These are phyloP conservation scores for Cephaloascus albidus DNA, from an alignment of 805 yeast genomes.

Conservation along the genomic window DNA sequence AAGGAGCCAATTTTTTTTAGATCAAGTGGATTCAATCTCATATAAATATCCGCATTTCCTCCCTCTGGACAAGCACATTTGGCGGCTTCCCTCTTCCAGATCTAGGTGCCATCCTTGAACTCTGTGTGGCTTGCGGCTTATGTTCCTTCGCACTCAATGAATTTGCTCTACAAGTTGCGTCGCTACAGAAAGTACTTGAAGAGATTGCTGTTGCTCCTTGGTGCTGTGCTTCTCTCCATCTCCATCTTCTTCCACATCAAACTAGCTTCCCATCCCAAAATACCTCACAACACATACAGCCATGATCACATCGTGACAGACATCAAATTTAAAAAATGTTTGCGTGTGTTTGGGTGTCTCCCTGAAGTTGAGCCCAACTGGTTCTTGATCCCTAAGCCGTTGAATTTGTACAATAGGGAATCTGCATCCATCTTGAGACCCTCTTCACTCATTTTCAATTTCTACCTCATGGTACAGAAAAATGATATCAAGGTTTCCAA, in stretches of 20 bases:
- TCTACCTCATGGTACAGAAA: constrained; percentile 1
- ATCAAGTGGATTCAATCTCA: too few species aligned
- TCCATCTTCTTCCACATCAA: neutral
- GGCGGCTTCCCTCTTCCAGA: too few species aligned
- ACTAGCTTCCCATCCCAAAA: neutral
- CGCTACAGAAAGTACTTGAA: neutral
- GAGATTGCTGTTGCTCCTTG: neutral
- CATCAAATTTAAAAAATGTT: neutral
- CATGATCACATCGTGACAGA: neutral
- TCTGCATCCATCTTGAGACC: neutral
- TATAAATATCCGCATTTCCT: too few species aligned
- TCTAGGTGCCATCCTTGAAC: too few species aligned
- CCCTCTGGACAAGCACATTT: too few species aligned
- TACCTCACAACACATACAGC: neutral
- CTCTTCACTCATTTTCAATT: constrained; percentile 1
- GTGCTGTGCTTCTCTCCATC: neutral
- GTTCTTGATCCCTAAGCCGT: neutral
- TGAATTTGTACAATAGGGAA: neutral
- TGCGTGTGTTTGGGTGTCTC: neutral
- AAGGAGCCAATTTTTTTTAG: too few species aligned
- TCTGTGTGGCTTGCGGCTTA: too few species aligned
- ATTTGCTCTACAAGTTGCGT: neutral
- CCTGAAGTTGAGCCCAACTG: neutral
- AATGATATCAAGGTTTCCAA: neutral
- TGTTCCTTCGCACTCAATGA: too few species aligned